Base-by-base conservation (phyloP, 208 protist species). In the Wallacemonas sp. region DNA sequence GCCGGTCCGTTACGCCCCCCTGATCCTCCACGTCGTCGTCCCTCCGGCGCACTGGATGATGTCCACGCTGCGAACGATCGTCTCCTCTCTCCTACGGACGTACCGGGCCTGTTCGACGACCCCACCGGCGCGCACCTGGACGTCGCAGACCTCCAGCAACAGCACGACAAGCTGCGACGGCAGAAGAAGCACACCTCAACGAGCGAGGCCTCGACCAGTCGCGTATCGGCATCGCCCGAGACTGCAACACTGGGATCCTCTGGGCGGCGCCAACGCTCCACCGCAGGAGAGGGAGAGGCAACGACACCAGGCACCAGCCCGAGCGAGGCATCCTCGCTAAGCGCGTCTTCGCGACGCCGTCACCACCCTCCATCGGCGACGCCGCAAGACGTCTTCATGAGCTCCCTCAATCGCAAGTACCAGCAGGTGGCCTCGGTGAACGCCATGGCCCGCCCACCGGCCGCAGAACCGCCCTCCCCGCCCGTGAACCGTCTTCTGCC, bases 41-140 rank as follows among this genome's bases (percentile, higher is more conserved):
- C n/a, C n/a, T n/a, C n/a, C n/a, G n/a, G n/a, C n/a, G n/a, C n/a
- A n/a, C n/a, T n/a, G n/a, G n/a, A n/a, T n/a, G n/a, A n/a, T n/a
- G n/a, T n/a, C n/a, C n/a, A n/a, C n/a, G n/a, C n/a, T n/a, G n/a
- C n/a, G n/a, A n/a, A n/a, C n/a, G n/a, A n/a, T n/a, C n/a, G n/a
- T n/a, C n/a, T n/a, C n/a, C n/a, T n/a, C n/a, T n/a, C n/a, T n/a
- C n/a, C n/a, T n/a, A n/a, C n/a, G n/a, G n/a, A n/a, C n/a, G n/a
- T n/a, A n/a, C n/a, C n/a, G n/a, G n/a, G n/a, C n/a, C 15, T 50
- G 36, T 63, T 45, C 63, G 27, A 53, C 30, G 21, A 45, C 33
- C 48, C 63, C 5, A 37, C 24, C 1, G 33, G 27, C 37, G 55
- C 50, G 29, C 38, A 32, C 32, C 30, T 57, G 15, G 50, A 57